phyloP scores from a whole-genome alignment of 768 basidiomycete genomes.

The Leccinellum luteum region DNA sequence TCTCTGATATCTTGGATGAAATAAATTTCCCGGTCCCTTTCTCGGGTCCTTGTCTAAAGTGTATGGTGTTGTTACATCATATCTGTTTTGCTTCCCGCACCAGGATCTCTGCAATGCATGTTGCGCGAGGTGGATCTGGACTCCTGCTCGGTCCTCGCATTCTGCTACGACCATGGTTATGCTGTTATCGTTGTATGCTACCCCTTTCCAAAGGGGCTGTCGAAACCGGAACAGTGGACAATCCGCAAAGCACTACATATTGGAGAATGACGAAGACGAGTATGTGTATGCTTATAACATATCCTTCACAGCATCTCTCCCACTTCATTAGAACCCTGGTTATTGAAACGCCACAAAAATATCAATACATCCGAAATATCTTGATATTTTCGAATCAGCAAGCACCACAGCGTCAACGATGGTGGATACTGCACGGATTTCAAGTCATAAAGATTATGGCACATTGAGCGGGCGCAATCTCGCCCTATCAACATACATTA shows the following conservation, averaged over 20 bases:
- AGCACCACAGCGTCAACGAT: background rate
- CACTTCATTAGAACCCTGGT: background rate
- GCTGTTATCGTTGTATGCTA: background rate
- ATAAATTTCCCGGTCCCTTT: background rate
- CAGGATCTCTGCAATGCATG: background rate
- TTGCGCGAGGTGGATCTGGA: background rate
- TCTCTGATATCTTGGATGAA: background rate
- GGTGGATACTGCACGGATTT: background rate
- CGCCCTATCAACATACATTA: conserved; percentile 3
- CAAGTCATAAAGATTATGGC: background rate
- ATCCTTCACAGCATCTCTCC: background rate
- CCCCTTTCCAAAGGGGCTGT: background rate
- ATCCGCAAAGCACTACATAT: too few relatives aligned
- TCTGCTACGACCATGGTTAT: conserved; percentile 3
- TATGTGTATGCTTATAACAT: conserved; percentile 2
- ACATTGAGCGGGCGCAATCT: conserved; percentile 10
- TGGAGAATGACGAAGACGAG: too few relatives aligned
- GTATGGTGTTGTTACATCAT: background rate
- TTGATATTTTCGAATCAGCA: background rate
- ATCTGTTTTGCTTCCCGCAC: background rate
- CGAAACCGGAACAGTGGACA: background rate
- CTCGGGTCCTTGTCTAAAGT: background rate
- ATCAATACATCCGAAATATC: conserved; percentile 13
- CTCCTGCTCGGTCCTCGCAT: background rate
- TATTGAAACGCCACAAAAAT: background rate